Percentiles rank a stretch among this genome's conserved stretches.
Conservation (phyloP, 345 rosid species). For the Garcia nutans region DNA sequence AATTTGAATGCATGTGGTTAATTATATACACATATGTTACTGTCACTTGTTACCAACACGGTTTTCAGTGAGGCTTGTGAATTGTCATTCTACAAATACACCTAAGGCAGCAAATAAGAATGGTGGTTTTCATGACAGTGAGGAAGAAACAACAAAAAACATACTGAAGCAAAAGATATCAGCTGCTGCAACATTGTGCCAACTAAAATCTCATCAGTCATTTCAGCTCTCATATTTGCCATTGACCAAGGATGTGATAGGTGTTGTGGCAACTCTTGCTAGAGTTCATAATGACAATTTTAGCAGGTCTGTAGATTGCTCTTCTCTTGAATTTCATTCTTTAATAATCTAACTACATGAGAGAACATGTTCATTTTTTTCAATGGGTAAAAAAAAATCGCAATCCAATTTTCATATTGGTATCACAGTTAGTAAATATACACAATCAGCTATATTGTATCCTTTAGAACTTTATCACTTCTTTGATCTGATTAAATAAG, state of each 20-base stretch:
- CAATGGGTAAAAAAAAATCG: neutral
- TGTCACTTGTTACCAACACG: neutral
- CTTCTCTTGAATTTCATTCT: neutral
- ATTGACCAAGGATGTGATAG: slow-evolving; percentile 16
- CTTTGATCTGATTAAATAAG: neutral
- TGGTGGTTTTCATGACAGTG: neutral
- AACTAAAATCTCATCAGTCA: slow-evolving; percentile 2
- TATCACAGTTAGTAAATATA: neutral
- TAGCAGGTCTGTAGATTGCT: slow-evolving; percentile 8
- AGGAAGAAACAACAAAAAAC: slow-evolving; percentile 14
- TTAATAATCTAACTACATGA: neutral
- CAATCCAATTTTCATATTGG: neutral
- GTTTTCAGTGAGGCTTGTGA: slow-evolving; percentile 15
- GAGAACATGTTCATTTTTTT: neutral
- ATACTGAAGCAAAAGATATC: slow-evolving; percentile 11
- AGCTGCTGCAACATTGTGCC: slow-evolving; percentile 17
- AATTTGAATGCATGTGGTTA: neutral
- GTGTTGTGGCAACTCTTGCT: slow-evolving; percentile 23
- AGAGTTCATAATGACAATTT: slow-evolving; percentile 16
- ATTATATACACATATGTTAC: neutral
- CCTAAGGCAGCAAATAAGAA: neutral
- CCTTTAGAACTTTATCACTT: neutral
- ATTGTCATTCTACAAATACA: neutral
- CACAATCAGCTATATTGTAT: neutral
- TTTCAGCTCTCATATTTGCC: neutral